Conservation (phyloP, 345 rosid species). For the Melaleuca alternifolia region DNA sequence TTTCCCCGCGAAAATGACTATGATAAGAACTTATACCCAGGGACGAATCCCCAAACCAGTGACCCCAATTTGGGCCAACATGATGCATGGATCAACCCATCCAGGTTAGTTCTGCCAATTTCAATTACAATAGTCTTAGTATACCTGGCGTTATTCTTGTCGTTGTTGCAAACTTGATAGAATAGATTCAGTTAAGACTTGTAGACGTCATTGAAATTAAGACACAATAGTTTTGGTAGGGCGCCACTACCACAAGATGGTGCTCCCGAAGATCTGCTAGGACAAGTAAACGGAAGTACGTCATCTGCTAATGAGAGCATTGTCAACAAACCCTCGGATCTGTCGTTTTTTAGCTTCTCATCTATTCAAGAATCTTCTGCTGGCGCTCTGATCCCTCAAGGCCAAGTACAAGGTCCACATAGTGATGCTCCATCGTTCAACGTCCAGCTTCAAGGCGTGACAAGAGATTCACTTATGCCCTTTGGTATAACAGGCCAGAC, state of each 20-base stretch:
- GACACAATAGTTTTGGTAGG: background rate
- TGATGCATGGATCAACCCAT: background rate
- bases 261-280: background rate
- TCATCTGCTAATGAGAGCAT: background rate
- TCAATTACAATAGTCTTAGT: background rate
- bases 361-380: background rate
- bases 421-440: background rate
- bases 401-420: background rate
- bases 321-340: background rate
- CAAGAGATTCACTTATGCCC: background rate
- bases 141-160: background rate
- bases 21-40: background rate
- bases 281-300: background rate
- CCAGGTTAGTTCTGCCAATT: background rate
- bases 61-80: background rate
- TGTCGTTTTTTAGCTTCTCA: background rate
- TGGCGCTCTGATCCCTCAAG: background rate
- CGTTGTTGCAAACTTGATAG: background rate
- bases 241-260: background rate
- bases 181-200: background rate
- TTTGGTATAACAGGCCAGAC: background rate
- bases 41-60: background rate
- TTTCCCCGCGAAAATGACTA: background rate
- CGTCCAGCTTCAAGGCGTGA: background rate
- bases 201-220: background rate